phyloP scores from a whole-genome alignment of 1,284 basidiomycete species.

The Thecaphora thlaspeos region DNA sequence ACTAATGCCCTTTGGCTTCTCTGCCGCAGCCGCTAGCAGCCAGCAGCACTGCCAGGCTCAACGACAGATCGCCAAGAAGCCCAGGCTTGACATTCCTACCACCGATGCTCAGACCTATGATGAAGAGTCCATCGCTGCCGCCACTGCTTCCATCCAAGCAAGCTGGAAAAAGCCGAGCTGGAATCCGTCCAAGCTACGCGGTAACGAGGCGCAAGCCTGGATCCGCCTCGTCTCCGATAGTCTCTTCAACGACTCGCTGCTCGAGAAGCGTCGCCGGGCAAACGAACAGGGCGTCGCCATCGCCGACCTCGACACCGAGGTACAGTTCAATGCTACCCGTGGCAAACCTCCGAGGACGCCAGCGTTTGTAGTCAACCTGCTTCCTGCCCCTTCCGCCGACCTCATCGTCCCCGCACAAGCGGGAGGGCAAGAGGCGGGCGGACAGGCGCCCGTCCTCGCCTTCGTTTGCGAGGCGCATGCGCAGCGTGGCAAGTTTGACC shows the following conservation, averaged over 20 bases:
- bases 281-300: background rate
- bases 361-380: slow-evolving; percentile 16
- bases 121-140: slow-evolving; percentile 1
- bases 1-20: slow-evolving; percentile 58
- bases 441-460: slow-evolving; percentile 46
- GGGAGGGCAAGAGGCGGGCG: slow-evolving; percentile 3
- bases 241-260: slow-evolving; percentile 50
- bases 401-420: slow-evolving; percentile 9
- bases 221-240: slow-evolving; percentile 40
- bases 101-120: background rate
- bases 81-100: slow-evolving; percentile 8
- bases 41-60: background rate
- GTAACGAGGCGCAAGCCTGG: slow-evolving; percentile 35
- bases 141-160: slow-evolving; percentile 12
- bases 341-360: slow-evolving; percentile 10
- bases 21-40: background rate
- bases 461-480: slow-evolving; percentile 77
- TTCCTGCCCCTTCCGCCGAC: slow-evolving; percentile 13
- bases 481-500: slow-evolving; percentile 83
- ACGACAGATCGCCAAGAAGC: slow-evolving; percentile 4
- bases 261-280: slow-evolving; percentile 17
- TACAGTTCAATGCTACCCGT: background rate
- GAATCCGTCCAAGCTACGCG: slow-evolving; percentile 33
- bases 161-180: slow-evolving; percentile 25
- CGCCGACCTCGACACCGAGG: background rate